phyloP scores from a whole-genome alignment of 805 yeast species.

The Metschnikowia gelsemii region DNA sequence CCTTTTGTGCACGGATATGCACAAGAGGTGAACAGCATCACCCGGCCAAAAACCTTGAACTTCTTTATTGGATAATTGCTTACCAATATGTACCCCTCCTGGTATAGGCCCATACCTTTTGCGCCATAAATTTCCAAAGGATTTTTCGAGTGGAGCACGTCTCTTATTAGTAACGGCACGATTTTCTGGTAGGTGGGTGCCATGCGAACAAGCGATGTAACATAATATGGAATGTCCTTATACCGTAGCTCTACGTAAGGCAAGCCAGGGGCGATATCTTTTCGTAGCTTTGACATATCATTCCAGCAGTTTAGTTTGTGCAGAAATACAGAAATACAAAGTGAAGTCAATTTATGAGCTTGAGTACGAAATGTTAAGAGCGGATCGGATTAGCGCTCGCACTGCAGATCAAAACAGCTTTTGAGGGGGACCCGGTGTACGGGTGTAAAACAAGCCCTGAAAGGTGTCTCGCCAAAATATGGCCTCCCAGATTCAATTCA shows the following conservation, averaged over 20 bases:
- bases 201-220: conserved; percentile 35
- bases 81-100: conserved; percentile 20
- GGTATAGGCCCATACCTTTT: conserved; percentile 17
- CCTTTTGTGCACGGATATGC: conserved; percentile 4
- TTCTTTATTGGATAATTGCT: conserved; percentile 36
- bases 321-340: background rate
- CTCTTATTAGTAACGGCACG: conserved; percentile 32
- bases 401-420: too few species aligned
- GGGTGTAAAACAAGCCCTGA: too few species aligned
- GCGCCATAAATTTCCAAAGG: conserved; percentile 20
- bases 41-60: conserved; percentile 28
- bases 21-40: conserved; percentile 18
- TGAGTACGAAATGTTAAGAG: too few species aligned
- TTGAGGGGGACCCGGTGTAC: too few species aligned
- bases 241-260: conserved; percentile 33
- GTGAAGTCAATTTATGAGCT: background rate
- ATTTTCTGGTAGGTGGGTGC: conserved; percentile 26
- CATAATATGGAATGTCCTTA: conserved; percentile 27
- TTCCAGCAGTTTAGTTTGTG: background rate
- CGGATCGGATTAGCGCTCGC: too few species aligned
- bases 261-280: conserved; percentile 38
- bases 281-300: conserved; percentile 10
- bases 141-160: conserved; percentile 23
- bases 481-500: too few species aligned
- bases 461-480: too few species aligned